Conservation (phyloP, 306 rosid genomes). For the Vigna angularis region DNA sequence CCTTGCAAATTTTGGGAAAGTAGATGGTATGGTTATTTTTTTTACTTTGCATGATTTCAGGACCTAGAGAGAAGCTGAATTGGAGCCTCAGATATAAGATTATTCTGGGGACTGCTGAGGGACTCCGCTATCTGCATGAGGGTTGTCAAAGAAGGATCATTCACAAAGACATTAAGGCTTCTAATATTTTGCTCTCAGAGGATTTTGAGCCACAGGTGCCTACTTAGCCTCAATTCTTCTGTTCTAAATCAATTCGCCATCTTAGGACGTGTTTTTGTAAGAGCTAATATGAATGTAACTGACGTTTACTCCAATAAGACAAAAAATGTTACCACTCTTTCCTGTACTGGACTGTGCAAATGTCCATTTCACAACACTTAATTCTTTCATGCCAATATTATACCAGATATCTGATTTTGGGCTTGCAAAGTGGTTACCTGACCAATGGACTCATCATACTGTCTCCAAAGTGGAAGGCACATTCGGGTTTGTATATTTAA, state of each 20-base stretch:
- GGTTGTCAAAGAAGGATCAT: conserved; percentile 96
- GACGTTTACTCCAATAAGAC: too few relatives aligned
- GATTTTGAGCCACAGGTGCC: conserved; percentile 95
- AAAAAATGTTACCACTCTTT: too few relatives aligned
- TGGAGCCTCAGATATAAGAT: conserved; percentile 80
- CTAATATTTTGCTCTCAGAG: conserved; percentile 85
- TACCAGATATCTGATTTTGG: conserved; percentile 94
- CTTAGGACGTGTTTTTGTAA: not conserved
- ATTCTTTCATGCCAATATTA: conserved; percentile 44
- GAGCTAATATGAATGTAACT: too few relatives aligned
- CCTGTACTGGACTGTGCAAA: too few relatives aligned
- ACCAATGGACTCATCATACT: conserved; percentile 95
- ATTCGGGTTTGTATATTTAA: conserved; percentile 78
- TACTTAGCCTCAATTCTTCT: conserved; percentile 33
- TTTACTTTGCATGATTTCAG: conserved; percentile 48
- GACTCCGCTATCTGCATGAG: conserved; percentile 89
- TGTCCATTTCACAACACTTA: not conserved
- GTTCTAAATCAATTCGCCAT: conserved; percentile 22
- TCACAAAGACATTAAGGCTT: conserved; percentile 96
- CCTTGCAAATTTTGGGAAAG: conserved; percentile 17
- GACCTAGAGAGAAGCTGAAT: conserved; percentile 78
- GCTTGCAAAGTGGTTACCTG: conserved; percentile 97
- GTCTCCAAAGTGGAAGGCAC: conserved; percentile 97
- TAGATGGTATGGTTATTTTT: not conserved
- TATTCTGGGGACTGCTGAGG: conserved; percentile 87